A percentile compares a stretch with the other conserved stretches of the same genome.
Conservation (phyloP, 139 green algal genomes). For the Asterochloris erici region DNA sequence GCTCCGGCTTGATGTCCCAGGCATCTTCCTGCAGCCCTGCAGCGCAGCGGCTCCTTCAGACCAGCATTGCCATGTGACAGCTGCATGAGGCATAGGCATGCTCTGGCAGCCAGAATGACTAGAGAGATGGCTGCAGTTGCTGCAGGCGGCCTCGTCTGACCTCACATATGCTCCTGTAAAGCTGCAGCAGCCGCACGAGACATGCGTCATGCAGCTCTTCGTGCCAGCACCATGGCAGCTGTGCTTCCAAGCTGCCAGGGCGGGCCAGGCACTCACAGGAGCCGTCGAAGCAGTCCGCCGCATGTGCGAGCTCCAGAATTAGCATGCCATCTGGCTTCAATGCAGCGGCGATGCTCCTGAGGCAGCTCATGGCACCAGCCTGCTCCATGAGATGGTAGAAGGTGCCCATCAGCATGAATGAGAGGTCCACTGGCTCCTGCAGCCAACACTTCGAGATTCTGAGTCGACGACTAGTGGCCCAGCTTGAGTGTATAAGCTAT, state of each 20-base stretch:
- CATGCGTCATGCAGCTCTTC: not conserved
- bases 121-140: not conserved
- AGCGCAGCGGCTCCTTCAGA: no score
- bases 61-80: no score
- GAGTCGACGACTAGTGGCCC: not conserved
- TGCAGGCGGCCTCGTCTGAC: not conserved
- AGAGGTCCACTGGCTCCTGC: slow-evolving; percentile 12
- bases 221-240: not conserved
- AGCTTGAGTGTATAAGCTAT: not conserved
- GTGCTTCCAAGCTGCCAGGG: not conserved
- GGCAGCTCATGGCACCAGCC: not conserved
- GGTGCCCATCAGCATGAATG: slow-evolving; percentile 13
- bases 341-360: not conserved
- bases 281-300: slow-evolving; percentile 14
- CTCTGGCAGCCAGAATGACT: not conserved
- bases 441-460: not conserved
- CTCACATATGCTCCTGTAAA: not conserved
- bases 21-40: no score
- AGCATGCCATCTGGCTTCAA: slow-evolving; percentile 6
- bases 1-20: no score
- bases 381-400: slow-evolving; percentile 2
- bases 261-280: not conserved
- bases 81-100: no score
- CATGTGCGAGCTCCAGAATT: slow-evolving; percentile 12
- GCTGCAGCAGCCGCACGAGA: not conserved